Evolutionary conservation across 2,329 filamentous ascomycete species (phyloP).

Genomic region (Aspergillus bombycis): DNA sequence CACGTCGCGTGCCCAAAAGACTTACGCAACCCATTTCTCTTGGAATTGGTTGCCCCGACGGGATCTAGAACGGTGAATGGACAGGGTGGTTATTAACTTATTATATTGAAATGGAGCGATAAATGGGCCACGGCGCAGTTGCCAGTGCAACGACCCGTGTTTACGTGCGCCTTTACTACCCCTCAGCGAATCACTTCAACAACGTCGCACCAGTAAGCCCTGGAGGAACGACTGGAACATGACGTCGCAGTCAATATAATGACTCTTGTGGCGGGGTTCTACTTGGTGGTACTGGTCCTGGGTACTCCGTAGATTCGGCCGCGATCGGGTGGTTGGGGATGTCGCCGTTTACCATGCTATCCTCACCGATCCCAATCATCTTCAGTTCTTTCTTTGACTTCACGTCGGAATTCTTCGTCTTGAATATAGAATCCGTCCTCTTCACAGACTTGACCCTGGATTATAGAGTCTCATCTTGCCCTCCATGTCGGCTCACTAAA

Average conservation of each 20-base stretch:
- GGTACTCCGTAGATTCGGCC: background rate
- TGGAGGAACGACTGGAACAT: constrained; percentile 9
- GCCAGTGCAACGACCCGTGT: constrained; percentile 28
- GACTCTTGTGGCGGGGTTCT: background rate
- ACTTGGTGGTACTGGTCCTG: no score
- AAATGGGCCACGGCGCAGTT: constrained; percentile 14
- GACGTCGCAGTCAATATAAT: constrained; percentile 14
- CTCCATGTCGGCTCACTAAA: constrained; percentile 16
- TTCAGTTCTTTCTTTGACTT: background rate
- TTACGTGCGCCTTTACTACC: constrained; percentile 16
- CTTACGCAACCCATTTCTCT: background rate
- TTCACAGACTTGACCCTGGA: background rate
- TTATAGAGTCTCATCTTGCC: background rate
- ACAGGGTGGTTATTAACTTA: background rate
- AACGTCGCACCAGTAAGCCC: constrained; percentile 12
- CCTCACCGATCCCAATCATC: constrained; percentile 3
- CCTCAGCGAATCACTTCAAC: constrained; percentile 18
- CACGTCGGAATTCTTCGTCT: background rate
- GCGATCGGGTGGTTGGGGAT: constrained; percentile 13
- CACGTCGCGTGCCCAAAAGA: background rate
- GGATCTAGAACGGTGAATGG: background rate
- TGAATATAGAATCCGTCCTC: background rate
- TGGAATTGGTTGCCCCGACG: background rate
- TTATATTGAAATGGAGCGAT: constrained; percentile 1
- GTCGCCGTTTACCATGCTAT: constrained; percentile 15